A percentile compares a stretch with the other conserved stretches of the same genome.
These are phyloP conservation scores for Calonectria fujianensis DNA, from an alignment of 2,329 filamentous ascomycete genomes.

Conservation along the genomic window DNA sequence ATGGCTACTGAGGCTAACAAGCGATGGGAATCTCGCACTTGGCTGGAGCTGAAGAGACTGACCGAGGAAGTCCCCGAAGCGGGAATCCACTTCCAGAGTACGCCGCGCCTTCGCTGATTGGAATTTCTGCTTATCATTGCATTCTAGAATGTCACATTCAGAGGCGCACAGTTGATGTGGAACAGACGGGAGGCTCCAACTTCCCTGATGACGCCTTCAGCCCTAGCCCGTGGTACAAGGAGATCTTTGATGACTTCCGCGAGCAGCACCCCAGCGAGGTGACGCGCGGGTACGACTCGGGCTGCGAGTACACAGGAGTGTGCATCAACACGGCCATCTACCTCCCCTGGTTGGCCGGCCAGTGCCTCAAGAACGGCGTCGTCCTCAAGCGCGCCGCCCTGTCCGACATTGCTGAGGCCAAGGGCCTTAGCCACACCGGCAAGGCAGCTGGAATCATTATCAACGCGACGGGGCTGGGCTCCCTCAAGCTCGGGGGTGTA, in stretches of 20 bases:
- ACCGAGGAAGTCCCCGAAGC: constrained; percentile 82
- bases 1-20: constrained; percentile 66
- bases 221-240: constrained; percentile 83
- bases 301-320: constrained; percentile 85
- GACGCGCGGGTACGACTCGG: constrained; percentile 80
- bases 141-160: constrained; percentile 67
- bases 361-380: constrained; percentile 85
- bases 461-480: constrained; percentile 89
- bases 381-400: constrained; percentile 78
- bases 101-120: constrained; percentile 24
- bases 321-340: constrained; percentile 95
- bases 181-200: constrained; percentile 48
- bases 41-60: constrained; percentile 77
- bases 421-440: constrained; percentile 70
- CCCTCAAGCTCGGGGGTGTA: constrained; percentile 87
- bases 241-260: constrained; percentile 82
- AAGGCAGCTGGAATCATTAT: constrained; percentile 80
- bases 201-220: constrained; percentile 79
- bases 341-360: constrained; percentile 87
- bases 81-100: constrained; percentile 86
- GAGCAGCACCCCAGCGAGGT: constrained; percentile 76
- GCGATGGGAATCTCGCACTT: constrained; percentile 78
- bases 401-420: constrained; percentile 83
- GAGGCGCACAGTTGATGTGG: constrained; percentile 78
- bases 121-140: constrained; percentile 30